A percentile compares a stretch with the other conserved stretches of the same genome.
Conservation (phyloP, 306 rosid genomes). For the Cicer chorassanicum region DNA sequence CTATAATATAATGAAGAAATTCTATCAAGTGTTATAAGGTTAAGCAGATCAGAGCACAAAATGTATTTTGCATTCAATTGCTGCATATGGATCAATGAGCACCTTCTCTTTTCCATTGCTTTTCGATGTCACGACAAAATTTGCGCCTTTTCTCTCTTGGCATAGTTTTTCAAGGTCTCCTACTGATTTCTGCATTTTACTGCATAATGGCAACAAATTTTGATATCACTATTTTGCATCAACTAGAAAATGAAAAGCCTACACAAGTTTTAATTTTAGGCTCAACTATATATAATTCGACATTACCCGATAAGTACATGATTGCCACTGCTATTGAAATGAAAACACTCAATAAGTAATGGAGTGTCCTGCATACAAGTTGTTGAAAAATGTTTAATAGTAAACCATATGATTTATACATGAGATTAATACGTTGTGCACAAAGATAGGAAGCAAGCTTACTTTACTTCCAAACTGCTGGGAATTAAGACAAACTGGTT, state of each 20-base stretch:
- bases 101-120: conserved; percentile 65
- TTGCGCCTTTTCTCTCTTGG: conserved; percentile 55
- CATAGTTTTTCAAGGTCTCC: conserved; percentile 69
- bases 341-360: conserved; percentile 82
- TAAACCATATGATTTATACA: background rate
- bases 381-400: background rate
- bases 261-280: background rate
- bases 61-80: background rate
- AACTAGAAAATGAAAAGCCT: conserved; percentile 16
- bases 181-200: conserved; percentile 73
- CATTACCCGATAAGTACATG: conserved; percentile 82
- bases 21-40: conserved; percentile 18
- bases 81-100: conserved; percentile 19
- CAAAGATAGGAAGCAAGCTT: conserved; percentile 48
- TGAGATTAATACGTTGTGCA: background rate
- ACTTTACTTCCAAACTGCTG: conserved; percentile 85
- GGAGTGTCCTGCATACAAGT: conserved; percentile 70
- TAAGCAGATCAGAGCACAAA: conserved; percentile 8
- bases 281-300: background rate
- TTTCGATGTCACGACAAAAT: conserved; percentile 58
- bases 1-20: conserved; percentile 50
- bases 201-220: conserved; percentile 39
- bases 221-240: conserved; percentile 28
- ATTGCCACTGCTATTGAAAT: conserved; percentile 82
- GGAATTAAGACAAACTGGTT: conserved; percentile 60